Evolutionary conservation across 2,329 filamentous ascomycete genomes (phyloP).

Genomic region (Alternaria novae-zelandiae): DNA sequence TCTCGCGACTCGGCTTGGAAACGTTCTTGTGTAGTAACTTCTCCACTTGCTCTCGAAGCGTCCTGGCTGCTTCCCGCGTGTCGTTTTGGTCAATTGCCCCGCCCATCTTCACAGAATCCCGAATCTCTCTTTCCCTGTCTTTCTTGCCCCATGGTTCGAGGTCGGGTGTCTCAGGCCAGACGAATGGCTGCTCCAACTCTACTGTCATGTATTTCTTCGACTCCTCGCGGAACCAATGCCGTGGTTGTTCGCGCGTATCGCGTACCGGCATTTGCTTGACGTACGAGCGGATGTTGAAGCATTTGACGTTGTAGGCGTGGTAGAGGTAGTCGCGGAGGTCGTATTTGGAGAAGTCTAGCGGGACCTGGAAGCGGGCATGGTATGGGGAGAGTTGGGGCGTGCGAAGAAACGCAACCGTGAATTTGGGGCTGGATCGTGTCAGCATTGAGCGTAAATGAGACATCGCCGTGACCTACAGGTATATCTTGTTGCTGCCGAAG

Average conservation of each 20-base stretch:
- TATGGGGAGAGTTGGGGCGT: conserved; percentile 74
- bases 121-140: conserved; percentile 49
- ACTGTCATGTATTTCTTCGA: conserved; percentile 93
- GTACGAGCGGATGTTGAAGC: conserved; percentile 74
- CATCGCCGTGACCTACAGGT: conserved; percentile 49
- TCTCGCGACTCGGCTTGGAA: conserved; percentile 2
- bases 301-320: conserved; percentile 79
- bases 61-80: conserved; percentile 23
- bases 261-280: conserved; percentile 73
- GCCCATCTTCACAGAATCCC: conserved; percentile 10
- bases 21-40: conserved; percentile 30
- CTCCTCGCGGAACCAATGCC: conserved; percentile 72
- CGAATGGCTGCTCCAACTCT: conserved; percentile 85
- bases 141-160: conserved; percentile 53
- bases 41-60: conserved; percentile 34
- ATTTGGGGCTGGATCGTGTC: conserved; percentile 69
- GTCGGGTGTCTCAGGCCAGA: conserved; percentile 76
- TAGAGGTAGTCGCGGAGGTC: conserved; percentile 94
- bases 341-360: conserved; percentile 92
- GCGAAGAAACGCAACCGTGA: conserved; percentile 79
- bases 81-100: conserved; percentile 10
- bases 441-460: conserved; percentile 8
- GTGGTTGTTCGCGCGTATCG: conserved; percentile 56
- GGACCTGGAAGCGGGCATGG: conserved; percentile 89
- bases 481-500: conserved; percentile 55